Base-by-base conservation (phyloP, 164 flowering plant genomes). In the Kingdonia uniflora region DNA sequence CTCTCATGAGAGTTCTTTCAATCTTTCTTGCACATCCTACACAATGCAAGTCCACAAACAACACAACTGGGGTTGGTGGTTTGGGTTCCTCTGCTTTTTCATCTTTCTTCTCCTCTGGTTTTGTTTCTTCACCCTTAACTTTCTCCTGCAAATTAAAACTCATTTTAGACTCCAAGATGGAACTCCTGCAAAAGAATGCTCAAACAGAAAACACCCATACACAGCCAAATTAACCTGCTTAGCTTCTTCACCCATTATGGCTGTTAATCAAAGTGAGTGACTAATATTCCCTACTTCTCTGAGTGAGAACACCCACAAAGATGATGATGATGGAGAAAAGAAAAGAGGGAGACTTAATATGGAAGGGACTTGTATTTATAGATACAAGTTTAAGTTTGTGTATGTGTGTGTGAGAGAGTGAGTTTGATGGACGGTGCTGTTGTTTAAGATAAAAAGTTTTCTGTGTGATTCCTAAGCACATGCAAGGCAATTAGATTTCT, bases 1-100 rank as follows among this genome's bases (percentile, higher is more conserved):
- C 68, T 57, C 73, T 81, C 71, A 73, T 55, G 57, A 85, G 74
- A 61, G 79, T 76, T 62, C 74, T 80, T 68, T 85, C 83, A 43
- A 91, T 80, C 72, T 80, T 87, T 80, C 80, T 91, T 15, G 95
- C 87, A 63, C 98, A 91, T 11, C 98, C 96, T 6, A 79, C 76
- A 64, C 98, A 91, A 71, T 91, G 96, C 83, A 91, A 71, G 66
- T 87, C 95, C 22, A 87, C 82, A 54, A 42, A 74, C 73, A 91
- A 56, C 5, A 87, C 78, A 57, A 80, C 70, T 1, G 95, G 90
- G 4, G 71, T 35, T 0, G 84, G 86, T 49, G 87, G 83, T 49
- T 71, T 64, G 7, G 76, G 73, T 41, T 72, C 67, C 11, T 72
- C 71, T 49, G 44, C 75, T 51, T n/a, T 19, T 35, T 60, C 54